Conservation (phyloP, 1,284 basidiomycete species). For the Acaromyces ingoldii region DNA sequence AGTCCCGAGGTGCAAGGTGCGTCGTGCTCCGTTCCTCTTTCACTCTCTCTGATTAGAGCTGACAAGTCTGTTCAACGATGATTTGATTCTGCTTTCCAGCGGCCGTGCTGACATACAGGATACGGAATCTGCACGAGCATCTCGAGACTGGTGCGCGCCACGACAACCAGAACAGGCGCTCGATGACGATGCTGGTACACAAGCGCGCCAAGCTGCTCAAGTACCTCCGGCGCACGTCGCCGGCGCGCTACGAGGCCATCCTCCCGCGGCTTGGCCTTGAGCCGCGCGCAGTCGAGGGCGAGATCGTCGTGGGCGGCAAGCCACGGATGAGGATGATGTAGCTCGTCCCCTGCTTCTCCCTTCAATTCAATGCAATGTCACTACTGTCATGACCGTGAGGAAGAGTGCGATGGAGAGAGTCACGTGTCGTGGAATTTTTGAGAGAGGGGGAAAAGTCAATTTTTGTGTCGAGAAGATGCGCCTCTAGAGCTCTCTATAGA, state of each 20-base stretch:
- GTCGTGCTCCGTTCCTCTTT: slow-evolving; percentile 30
- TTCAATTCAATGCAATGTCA: too few relatives aligned
- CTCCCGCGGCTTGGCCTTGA: slow-evolving; percentile 73
- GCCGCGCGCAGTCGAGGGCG: slow-evolving; percentile 76
- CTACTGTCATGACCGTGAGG: too few relatives aligned
- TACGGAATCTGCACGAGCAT: slow-evolving; percentile 75
- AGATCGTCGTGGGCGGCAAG: slow-evolving; percentile 57
- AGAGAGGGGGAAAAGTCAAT: too few relatives aligned
- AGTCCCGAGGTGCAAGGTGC: slow-evolving; percentile 80
- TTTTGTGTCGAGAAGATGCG: too few relatives aligned
- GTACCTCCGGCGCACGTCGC: slow-evolving; percentile 68
- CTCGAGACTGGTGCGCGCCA: slow-evolving; percentile 61
- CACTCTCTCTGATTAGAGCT: too few relatives aligned
- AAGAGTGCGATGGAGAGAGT: too few relatives aligned
- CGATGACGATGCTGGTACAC: slow-evolving; percentile 71
- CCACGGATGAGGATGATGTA: slow-evolving; percentile 20
- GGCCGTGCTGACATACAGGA: slow-evolving; percentile 77
- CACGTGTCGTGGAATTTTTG: too few relatives aligned
- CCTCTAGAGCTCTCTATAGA: too few relatives aligned
- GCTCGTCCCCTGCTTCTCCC: too few relatives aligned
- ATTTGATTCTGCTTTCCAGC: slow-evolving; percentile 55
- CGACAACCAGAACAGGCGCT: slow-evolving; percentile 72
- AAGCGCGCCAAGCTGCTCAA: slow-evolving; percentile 75
- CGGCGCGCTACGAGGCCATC: slow-evolving; percentile 68
- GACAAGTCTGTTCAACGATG: neutral